Conservation (phyloP, 768 basidiomycete genomes). For the Antrodiella citrinella region DNA sequence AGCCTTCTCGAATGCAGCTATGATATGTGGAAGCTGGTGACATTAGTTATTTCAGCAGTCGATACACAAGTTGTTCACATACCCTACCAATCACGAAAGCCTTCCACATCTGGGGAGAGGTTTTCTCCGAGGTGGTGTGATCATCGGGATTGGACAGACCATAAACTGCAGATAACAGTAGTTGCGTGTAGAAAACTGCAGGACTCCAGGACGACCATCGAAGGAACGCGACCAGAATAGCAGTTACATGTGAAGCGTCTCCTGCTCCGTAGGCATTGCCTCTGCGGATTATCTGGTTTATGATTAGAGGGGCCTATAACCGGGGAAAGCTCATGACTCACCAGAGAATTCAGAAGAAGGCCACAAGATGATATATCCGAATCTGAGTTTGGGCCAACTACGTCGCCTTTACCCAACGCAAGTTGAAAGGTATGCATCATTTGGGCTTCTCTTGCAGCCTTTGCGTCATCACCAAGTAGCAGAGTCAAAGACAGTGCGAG, state of each 20-base stretch:
- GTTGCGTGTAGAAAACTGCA: constrained; percentile 33
- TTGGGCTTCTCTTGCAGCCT: constrained; percentile 61
- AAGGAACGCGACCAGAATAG: constrained; percentile 16
- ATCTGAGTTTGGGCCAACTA: constrained; percentile 49
- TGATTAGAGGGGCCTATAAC: neutral
- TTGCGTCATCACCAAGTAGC: constrained; percentile 60
- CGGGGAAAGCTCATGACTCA: constrained; percentile 24
- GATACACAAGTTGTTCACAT: too few species aligned
- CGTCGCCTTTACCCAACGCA: constrained; percentile 48
- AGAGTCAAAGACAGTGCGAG: constrained; percentile 53
- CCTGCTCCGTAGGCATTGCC: constrained; percentile 59
- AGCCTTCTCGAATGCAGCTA: constrained; percentile 46
- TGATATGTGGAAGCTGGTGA: constrained; percentile 50
- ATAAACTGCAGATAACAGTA: constrained; percentile 57
- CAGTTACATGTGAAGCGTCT: constrained; percentile 27
- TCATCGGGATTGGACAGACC: constrained; percentile 36
- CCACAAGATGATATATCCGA: constrained; percentile 59
- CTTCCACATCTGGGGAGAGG: too few species aligned
- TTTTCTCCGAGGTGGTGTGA: constrained; percentile 15
- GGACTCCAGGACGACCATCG: constrained; percentile 21
- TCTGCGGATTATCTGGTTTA: constrained; percentile 48
- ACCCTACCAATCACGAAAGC: constrained; percentile 69
- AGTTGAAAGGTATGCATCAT: constrained; percentile 59
- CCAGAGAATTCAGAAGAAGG: constrained; percentile 53
- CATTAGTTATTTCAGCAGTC: too few species aligned